phyloP scores from a whole-genome alignment of 2,329 filamentous ascomycete genomes.

The Ophiostoma australiae region DNA sequence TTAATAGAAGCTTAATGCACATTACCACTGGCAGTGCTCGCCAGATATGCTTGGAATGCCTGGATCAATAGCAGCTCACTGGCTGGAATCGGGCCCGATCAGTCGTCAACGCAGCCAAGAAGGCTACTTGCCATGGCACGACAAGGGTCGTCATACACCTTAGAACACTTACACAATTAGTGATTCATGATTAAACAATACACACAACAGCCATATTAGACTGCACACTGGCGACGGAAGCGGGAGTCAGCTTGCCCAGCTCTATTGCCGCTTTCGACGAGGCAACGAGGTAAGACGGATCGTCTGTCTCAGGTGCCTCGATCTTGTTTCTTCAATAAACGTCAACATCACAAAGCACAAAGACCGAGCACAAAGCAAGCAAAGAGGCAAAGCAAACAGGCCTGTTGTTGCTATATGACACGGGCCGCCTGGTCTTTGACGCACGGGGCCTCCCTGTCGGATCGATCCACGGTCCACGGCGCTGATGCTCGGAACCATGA shows the following conservation, averaged over 20 bases:
- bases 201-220: no score
- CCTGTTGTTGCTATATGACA: background rate
- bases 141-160: background rate
- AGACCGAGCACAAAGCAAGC: background rate
- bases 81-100: background rate
- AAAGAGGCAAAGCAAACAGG: no score
- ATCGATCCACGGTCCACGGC: background rate
- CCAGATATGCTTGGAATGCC: background rate
- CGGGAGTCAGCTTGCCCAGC: background rate
- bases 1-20: background rate
- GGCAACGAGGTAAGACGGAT: background rate
- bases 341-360: background rate
- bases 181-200: background rate
- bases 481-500: background rate
- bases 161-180: background rate
- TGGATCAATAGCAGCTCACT: background rate
- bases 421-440: background rate
- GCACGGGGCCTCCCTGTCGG: background rate
- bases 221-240: background rate
- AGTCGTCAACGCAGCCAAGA: conserved; percentile 1
- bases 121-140: background rate
- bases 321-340: background rate
- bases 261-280: background rate
- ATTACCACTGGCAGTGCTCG: background rate
- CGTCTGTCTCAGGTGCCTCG: background rate